Evolutionary conservation across 352 stramenopile species (phyloP).

Genomic region (Pythium chondricola): DNA sequence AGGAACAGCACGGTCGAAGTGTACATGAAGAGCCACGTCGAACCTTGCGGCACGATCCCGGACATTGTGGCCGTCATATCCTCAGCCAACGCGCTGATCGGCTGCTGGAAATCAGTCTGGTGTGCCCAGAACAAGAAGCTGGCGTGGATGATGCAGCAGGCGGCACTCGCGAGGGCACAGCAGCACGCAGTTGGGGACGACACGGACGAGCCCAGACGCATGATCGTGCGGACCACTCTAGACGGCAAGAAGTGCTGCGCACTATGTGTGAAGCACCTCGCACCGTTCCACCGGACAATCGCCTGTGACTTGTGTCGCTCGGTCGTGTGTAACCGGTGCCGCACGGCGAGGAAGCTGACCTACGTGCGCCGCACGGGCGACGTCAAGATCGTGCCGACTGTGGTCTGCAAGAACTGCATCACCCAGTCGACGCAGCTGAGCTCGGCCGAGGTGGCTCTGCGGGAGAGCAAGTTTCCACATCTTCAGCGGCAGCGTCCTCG

Average conservation of each 20-base stretch:
- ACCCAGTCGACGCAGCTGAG: neutral
- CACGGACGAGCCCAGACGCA: neutral
- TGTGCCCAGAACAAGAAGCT: slow-evolving; percentile 24
- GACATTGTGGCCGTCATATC: slow-evolving; percentile 11
- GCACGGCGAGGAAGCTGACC: slow-evolving; percentile 2
- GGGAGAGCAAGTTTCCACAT: neutral
- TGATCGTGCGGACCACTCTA: neutral
- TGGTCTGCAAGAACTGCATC: slow-evolving; percentile 10
- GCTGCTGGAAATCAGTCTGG: slow-evolving; percentile 15
- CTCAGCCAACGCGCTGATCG: slow-evolving; percentile 13
- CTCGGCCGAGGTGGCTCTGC: neutral
- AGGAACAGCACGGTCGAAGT: slow-evolving; percentile 30
- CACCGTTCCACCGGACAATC: neutral
- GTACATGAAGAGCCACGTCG: slow-evolving; percentile 37
- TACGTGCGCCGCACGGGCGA: neutral
- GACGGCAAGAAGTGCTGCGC: slow-evolving; percentile 4
- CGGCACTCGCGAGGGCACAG: neutral
- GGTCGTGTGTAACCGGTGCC: slow-evolving; percentile 2
- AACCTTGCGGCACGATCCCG: slow-evolving; percentile 18
- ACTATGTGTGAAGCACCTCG: neutral
- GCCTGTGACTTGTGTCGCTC: slow-evolving; percentile 1
- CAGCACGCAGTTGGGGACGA: neutral
- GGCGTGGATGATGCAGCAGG: slow-evolving; percentile 5
- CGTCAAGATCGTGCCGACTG: neutral
- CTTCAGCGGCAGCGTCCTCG: no score